These are phyloP conservation scores for Penicillium cataractarum DNA, from an alignment of 495 filamentous ascomycete species.

Conservation along the genomic window DNA sequence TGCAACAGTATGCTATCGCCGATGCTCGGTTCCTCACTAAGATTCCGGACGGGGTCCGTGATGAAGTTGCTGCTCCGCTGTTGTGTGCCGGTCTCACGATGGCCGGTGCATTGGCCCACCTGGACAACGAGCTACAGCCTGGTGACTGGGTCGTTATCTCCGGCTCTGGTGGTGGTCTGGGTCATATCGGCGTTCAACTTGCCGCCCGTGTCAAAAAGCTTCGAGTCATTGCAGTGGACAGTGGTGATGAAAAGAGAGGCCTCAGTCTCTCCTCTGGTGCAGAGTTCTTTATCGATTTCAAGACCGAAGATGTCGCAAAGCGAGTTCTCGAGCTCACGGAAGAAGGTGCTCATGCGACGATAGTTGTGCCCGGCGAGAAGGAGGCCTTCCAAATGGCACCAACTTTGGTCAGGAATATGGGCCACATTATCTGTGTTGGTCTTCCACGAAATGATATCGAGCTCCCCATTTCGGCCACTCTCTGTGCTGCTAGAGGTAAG, in stretches of 20 bases:
- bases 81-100: slow-evolving; percentile 43
- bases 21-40: slow-evolving; percentile 33
- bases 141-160: slow-evolving; percentile 41
- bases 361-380: slow-evolving; percentile 33
- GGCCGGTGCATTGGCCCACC: slow-evolving; percentile 29
- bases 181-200: slow-evolving; percentile 43
- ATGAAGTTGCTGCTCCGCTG: slow-evolving; percentile 38
- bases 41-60: slow-evolving; percentile 31
- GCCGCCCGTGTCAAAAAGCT: slow-evolving; percentile 31
- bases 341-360: slow-evolving; percentile 38
- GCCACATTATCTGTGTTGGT: slow-evolving; percentile 33
- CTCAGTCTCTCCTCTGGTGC: slow-evolving; percentile 37
- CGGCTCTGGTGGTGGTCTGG: slow-evolving; percentile 41
- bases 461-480: slow-evolving; percentile 32
- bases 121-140: slow-evolving; percentile 26
- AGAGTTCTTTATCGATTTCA: slow-evolving; percentile 35
- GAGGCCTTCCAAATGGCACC: slow-evolving; percentile 33
- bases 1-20: slow-evolving; percentile 42
- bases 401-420: slow-evolving; percentile 33
- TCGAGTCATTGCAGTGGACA: slow-evolving; percentile 41
- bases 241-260: slow-evolving; percentile 33
- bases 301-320: slow-evolving; percentile 30
- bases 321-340: slow-evolving; percentile 33
- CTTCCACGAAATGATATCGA: slow-evolving; percentile 34
- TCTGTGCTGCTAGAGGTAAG: slow-evolving; percentile 36